These are phyloP conservation scores for Botryosphaeria agaves DNA, from an alignment of 2,329 filamentous ascomycete species.

Conservation along the genomic window DNA sequence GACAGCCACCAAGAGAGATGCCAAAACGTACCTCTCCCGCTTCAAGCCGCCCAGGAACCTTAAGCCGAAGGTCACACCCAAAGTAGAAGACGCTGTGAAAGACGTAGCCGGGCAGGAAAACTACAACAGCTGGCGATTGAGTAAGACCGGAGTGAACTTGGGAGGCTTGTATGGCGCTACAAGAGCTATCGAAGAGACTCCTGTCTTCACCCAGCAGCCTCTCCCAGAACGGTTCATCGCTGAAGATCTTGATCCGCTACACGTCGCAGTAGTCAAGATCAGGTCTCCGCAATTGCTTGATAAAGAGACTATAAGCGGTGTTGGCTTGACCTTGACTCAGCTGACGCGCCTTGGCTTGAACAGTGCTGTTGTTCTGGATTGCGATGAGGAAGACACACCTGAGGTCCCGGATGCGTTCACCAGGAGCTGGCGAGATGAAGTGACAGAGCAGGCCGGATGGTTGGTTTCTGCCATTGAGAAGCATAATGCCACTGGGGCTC, in stretches of 20 bases:
- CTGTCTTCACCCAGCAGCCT: constrained; percentile 39
- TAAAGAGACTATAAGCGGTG: constrained; percentile 50
- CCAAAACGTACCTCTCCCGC: constrained; percentile 77
- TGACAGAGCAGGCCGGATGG: constrained; percentile 47
- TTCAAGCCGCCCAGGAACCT: constrained; percentile 36
- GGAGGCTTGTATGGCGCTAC: constrained; percentile 42
- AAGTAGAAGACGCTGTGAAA: constrained; percentile 4
- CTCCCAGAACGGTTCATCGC: constrained; percentile 19
- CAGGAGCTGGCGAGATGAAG: constrained; percentile 3
- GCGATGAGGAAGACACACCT: constrained; percentile 24
- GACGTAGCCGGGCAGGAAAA: constrained; percentile 9
- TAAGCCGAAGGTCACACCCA: constrained; percentile 3
- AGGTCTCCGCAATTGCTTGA: constrained; percentile 54
- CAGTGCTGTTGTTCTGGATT: constrained; percentile 72
- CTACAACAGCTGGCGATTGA: constrained; percentile 16
- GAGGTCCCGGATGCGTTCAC: constrained; percentile 12
- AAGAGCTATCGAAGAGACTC: constrained; percentile 38
- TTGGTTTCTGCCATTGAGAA: constrained; percentile 59
- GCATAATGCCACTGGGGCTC: constrained; percentile 49
- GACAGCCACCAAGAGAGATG: constrained; percentile 82
- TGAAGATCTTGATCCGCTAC: constrained; percentile 33
- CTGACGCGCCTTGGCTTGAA: constrained; percentile 65
- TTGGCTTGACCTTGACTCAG: constrained; percentile 71
- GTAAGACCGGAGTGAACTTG: constrained; percentile 38
- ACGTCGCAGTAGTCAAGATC: constrained; percentile 77